Conservation (phyloP, 306 rosid genomes). For the Cucumis melo region DNA sequence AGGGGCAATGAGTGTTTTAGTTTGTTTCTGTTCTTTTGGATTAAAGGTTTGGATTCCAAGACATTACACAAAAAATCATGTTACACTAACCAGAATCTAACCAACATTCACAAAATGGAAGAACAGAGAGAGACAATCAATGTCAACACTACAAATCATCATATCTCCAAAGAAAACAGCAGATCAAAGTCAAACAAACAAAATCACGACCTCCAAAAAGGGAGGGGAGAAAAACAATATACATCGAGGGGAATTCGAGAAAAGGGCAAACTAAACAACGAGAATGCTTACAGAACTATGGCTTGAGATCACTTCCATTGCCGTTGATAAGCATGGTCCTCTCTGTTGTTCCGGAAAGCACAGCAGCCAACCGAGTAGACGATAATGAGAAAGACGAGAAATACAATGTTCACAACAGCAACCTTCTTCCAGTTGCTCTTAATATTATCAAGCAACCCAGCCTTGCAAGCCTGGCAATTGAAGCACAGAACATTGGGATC, state of each 20-base stretch:
- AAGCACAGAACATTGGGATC: constrained; percentile 26
- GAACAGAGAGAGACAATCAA: background rate
- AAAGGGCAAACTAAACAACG: background rate
- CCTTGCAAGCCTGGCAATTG: constrained; percentile 52
- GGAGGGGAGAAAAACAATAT: background rate
- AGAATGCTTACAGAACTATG: background rate
- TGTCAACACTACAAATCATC: background rate
- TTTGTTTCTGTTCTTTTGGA: background rate
- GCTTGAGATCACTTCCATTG: constrained; percentile 6
- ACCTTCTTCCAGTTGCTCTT: constrained; percentile 39
- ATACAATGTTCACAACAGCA: constrained; percentile 26
- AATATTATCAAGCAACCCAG: constrained; percentile 39
- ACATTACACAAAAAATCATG: background rate
- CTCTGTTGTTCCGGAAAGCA: constrained; percentile 42
- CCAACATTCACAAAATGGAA: background rate
- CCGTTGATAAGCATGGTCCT: constrained; percentile 19
- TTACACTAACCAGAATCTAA: background rate
- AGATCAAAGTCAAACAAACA: background rate
- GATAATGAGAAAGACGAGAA: constrained; percentile 32
- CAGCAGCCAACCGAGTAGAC: constrained; percentile 49
- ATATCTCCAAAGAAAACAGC: background rate
- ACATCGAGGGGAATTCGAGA: background rate
- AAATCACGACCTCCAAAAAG: background rate
- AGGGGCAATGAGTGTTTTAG: too few species aligned
- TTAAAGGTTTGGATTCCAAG: background rate